A percentile compares a stretch with the other conserved stretches of the same genome.
Evolutionary conservation across 179 eudicot genomes (phyloP).

Genomic region (Gypsophila paniculata): DNA sequence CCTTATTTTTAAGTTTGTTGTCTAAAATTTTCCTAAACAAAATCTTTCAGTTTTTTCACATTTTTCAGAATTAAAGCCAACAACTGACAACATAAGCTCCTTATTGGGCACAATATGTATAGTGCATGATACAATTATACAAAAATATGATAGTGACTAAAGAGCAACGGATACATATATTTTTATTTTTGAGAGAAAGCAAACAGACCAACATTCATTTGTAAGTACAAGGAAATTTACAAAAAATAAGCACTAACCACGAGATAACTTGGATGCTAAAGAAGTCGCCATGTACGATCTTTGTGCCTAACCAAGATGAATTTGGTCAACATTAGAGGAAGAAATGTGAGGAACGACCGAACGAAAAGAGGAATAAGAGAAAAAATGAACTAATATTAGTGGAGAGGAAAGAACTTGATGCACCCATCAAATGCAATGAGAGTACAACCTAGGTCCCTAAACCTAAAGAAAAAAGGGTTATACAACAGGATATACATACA

Average conservation of each 20-base stretch:
- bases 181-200: not conserved
- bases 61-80: not conserved
- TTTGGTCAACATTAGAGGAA: not conserved
- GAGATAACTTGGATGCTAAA: constrained; percentile 25
- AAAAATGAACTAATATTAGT: not conserved
- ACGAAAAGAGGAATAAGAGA: not conserved
- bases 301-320: not conserved
- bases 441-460: not conserved
- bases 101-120: not conserved
- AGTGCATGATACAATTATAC: no score
- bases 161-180: no score
- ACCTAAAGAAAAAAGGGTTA: no score
- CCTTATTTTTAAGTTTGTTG: not conserved
- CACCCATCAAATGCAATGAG: not conserved
- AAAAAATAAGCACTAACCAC: constrained; percentile 15
- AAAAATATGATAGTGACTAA: no score
- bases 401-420: not conserved
- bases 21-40: not conserved
- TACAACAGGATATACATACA: no score
- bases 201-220: not conserved
- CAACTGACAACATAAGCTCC: not conserved
- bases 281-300: constrained; percentile 24
- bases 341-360: not conserved
- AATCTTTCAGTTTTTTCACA: not conserved
- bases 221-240: not conserved